phyloP scores from a whole-genome alignment of 2,329 filamentous ascomycete species.

The Simplicillium sp. region DNA sequence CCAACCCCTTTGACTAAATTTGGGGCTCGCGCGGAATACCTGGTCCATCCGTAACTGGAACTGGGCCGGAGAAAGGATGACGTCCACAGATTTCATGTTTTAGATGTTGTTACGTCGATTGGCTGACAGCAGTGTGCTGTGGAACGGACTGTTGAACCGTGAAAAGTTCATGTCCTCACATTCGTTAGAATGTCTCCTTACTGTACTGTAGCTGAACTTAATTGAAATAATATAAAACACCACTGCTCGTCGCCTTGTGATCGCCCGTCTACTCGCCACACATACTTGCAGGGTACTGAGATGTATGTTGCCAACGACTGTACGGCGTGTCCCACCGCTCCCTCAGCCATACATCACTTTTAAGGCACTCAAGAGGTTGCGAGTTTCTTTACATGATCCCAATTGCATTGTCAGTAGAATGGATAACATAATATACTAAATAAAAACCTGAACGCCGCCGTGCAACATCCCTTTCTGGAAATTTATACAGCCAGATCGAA shows the following conservation, averaged over 20 bases:
- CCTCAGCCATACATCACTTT: too few species aligned
- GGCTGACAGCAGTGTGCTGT: too few species aligned
- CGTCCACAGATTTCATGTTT: background rate
- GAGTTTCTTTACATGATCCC: too few species aligned
- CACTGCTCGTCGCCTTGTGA: too few species aligned
- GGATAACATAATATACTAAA: background rate
- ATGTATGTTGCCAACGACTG: too few species aligned
- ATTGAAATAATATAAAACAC: constrained; percentile 1
- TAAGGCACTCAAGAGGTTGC: too few species aligned
- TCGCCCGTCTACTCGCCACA: too few species aligned
- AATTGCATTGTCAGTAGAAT: too few species aligned
- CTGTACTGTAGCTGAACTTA: background rate
- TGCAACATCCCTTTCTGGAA: constrained; percentile 13
- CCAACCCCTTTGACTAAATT: constrained; percentile 76
- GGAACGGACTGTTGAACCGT: too few species aligned
- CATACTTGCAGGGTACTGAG: too few species aligned
- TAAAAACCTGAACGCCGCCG: constrained; percentile 24
- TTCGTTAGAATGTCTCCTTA: constrained; percentile 1
- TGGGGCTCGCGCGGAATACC: constrained; percentile 7
- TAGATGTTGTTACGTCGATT: background rate
- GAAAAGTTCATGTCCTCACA: background rate
- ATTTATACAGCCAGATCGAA: constrained; percentile 25
- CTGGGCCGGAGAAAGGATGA: background rate
- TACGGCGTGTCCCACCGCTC: background rate
- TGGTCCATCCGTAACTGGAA: constrained; percentile 2